These are phyloP conservation scores for Acanthamoeba lenticulata DNA, from an alignment of 208 protist species.

Conservation along the genomic window DNA sequence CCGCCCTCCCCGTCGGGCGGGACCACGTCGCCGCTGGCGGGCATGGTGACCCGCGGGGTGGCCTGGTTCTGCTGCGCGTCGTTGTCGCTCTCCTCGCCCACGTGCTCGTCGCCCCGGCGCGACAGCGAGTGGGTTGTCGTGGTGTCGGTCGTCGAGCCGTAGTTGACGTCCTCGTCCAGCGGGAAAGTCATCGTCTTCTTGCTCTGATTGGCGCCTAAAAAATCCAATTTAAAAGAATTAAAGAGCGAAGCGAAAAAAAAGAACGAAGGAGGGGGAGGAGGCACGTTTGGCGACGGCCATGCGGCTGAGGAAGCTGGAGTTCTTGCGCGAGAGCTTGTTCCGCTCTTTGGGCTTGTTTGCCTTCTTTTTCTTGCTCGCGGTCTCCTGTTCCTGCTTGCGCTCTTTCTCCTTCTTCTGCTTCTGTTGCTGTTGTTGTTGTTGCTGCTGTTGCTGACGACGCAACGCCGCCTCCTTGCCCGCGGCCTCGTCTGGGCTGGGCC, in stretches of 20 bases:
- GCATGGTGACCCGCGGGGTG: conserved; percentile 21
- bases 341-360: neutral
- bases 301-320: conserved; percentile 38
- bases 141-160: conserved; percentile 53
- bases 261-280: neutral
- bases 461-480: conserved; percentile 2
- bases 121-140: conserved; percentile 41
- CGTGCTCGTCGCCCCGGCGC: neutral
- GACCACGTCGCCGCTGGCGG: neutral
- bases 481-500: neutral
- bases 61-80: neutral
- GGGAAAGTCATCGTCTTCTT: conserved; percentile 63
- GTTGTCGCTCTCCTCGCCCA: neutral
- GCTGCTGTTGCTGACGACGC: too few species aligned
- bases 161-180: conserved; percentile 65
- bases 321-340: conserved; percentile 60
- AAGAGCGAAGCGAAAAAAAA: neutral
- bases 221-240: neutral
- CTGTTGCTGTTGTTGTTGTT: neutral
- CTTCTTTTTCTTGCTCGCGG: neutral
- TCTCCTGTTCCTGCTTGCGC: neutral
- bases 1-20: neutral
- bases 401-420: neutral
- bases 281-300: conserved; percentile 43
- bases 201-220: neutral